Evolutionary conservation across 805 yeast species (phyloP).

Genomic region (Pichia nakasei): DNA sequence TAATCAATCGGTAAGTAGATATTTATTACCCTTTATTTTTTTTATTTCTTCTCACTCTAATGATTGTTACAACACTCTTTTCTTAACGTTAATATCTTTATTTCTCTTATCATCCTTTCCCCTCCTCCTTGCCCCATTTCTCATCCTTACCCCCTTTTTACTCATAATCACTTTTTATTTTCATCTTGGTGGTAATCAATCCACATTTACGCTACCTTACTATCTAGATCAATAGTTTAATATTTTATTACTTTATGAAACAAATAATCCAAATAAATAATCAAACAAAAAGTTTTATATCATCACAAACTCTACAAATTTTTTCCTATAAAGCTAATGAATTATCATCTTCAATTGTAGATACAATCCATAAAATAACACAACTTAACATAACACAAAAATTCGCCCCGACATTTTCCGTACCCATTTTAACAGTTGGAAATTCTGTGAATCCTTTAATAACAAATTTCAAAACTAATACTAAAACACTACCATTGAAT

Average conservation of each 20-base stretch:
- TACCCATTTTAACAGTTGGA: slow-evolving; percentile 94
- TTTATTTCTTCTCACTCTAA: not conserved
- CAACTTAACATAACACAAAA: slow-evolving; percentile 81
- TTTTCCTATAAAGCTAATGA: slow-evolving; percentile 51
- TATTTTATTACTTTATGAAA: too few relatives aligned
- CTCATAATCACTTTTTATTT: too few relatives aligned
- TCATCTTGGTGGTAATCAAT: too few relatives aligned
- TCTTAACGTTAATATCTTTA: not conserved
- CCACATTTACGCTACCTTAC: too few relatives aligned
- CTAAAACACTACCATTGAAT: slow-evolving; percentile 83
- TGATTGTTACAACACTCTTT: slow-evolving; percentile 2
- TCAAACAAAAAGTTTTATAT: too few relatives aligned
- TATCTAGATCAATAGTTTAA: too few relatives aligned
- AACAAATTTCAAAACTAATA: slow-evolving; percentile 75
- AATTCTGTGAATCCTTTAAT: slow-evolving; percentile 62
- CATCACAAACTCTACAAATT: too few relatives aligned
- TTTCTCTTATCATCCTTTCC: too few relatives aligned
- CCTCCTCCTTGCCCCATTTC: too few relatives aligned
- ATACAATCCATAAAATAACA: slow-evolving; percentile 84
- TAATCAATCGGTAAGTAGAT: too few relatives aligned
- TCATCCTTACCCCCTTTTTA: too few relatives aligned
- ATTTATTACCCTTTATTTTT: slow-evolving; percentile 4
- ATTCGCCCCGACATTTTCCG: slow-evolving; percentile 76
- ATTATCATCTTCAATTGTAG: slow-evolving; percentile 92
- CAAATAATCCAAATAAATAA: too few relatives aligned